Evolutionary conservation across 495 filamentous ascomycete species (phyloP), one percentile per base, ranked within the genome.

Genomic region (Trypethelium eluteriae): DNA sequence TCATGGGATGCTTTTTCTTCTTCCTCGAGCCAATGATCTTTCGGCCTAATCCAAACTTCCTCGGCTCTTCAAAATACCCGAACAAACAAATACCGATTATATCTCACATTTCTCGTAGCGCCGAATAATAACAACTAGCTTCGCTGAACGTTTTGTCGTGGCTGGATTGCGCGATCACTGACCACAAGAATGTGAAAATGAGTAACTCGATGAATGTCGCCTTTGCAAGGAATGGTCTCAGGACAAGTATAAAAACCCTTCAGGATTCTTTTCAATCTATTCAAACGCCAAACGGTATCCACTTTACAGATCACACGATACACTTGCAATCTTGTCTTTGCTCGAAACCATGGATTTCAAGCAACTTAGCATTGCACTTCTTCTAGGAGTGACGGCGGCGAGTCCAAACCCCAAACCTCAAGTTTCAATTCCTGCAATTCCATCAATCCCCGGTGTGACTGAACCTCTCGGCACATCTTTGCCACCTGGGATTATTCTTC

Each of bases 361-460:
- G 32, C 4, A 36, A 32, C 53, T 59, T 59, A 14, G 14, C 25
- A 0, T 59, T 34, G 53, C 53, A 35, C 53, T 59, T 36, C 32
- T 59, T 59, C 2, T 59, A 4, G 53, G 53, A 0, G 32, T 59
- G 4, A 32, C 32, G 53, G 53, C 53, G 34, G 53, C 53, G 3
- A 36, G 18, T 3, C 53, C 53, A 36, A 36, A 10, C 53, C 53
- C 53, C 5, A 36, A 59, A 7, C 53, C 53, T 36, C 53, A 59
- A 36, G 53, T 59, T 32, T 59, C 53, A 2, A 34, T 59, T 9
- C 53, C 53, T 59, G 32, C 53, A 36, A 34, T 36, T 36, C 53
- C 53, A 36, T 59, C 53, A 36, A 59, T 59, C 14, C 53, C 53
- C 7, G 53, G 53, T 2, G 53, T 59, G 25, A 59, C 53, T 59